Base-by-base conservation (phyloP, 192 early-diverging fungal genomes). In the Gryganskiella cystojenkinii region DNA sequence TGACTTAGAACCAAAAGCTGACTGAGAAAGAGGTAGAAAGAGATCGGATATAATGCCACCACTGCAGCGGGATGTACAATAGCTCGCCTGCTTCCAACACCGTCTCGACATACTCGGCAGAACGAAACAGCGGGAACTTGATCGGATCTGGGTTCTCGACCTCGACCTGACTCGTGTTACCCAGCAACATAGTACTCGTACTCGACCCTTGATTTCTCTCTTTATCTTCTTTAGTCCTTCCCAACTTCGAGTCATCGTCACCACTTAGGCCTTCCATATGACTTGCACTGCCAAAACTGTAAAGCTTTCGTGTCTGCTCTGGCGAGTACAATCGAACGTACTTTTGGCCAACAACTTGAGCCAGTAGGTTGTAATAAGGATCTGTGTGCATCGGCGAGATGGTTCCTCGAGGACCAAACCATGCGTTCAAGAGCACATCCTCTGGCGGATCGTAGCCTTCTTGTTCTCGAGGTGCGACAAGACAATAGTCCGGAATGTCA, bases 41-140 rank as follows among this genome's bases (percentile, higher is more conserved):
- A 11, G 93, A 91, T 56, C 86, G 82, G 31, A 97, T 92, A 71
- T 91, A 94, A 70, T 97, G 95, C 95, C 95, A 97, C 92, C 94
- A 97, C 6, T 90, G 85, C 81, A 93, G 90, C 28, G 96, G 96
- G 53, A 97, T 95, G 64, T 93, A 96, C 1, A 97, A 80, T 69
- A 95, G 27, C 56, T 97, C 93, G 0, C 96, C 93, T 13, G 93
- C 89, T 24, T 64, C 62, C 20, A 96, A 80, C 7, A 94, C 55
- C 28, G 90, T 89, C 63, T 97, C 95, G 1, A 88, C 28, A 80
- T 88, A 93, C 13, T 50, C 25, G 1, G 91, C 90, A 15, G 85
- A 24, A 8, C 71, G 57, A 79, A 93, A 92, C 4, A 43, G 24
- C 3, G 93, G 89, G 71, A 86, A 92, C 25, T 33, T 44, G 3